Conservation (phyloP, 805 yeast species). For the Wickerhamomyces alni region DNA sequence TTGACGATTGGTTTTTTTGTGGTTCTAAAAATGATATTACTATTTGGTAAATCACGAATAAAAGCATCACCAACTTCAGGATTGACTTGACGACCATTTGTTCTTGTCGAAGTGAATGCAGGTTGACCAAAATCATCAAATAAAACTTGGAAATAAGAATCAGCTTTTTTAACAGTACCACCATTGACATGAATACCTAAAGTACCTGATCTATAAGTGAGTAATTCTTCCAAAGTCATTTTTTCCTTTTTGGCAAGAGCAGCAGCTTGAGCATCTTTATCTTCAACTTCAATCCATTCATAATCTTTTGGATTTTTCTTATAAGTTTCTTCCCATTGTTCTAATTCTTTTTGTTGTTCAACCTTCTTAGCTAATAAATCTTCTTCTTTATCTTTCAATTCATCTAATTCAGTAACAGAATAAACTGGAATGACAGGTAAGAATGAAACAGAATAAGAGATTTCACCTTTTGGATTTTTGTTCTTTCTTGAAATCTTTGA, state of each 20-base stretch:
- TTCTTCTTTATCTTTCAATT: slow-evolving; percentile 37
- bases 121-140: slow-evolving; percentile 65
- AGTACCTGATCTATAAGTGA: slow-evolving; percentile 56
- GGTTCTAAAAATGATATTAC: slow-evolving; percentile 51
- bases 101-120: slow-evolving; percentile 43
- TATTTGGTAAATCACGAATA: slow-evolving; percentile 64
- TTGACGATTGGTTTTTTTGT: slow-evolving; percentile 44
- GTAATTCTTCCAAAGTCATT: slow-evolving; percentile 45
- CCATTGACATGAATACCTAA: slow-evolving; percentile 45
- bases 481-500: slow-evolving; percentile 27
- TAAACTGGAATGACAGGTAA: slow-evolving; percentile 60
- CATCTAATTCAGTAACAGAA: slow-evolving; percentile 48
- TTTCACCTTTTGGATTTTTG: slow-evolving; percentile 42
- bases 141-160: slow-evolving; percentile 48
- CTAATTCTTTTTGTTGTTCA: slow-evolving; percentile 28
- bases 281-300: slow-evolving; percentile 51
- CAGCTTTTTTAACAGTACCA: slow-evolving; percentile 45
- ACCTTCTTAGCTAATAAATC: slow-evolving; percentile 31
- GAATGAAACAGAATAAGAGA: slow-evolving; percentile 54
- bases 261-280: slow-evolving; percentile 33
- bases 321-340: slow-evolving; percentile 44
- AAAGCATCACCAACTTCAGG: slow-evolving; percentile 53
- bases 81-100: slow-evolving; percentile 39
- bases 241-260: slow-evolving; percentile 34
- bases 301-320: slow-evolving; percentile 53